Evolutionary conservation across 1,284 basidiomycete genomes (phyloP).

Genomic region (Sanguinoderma infundibulare): DNA sequence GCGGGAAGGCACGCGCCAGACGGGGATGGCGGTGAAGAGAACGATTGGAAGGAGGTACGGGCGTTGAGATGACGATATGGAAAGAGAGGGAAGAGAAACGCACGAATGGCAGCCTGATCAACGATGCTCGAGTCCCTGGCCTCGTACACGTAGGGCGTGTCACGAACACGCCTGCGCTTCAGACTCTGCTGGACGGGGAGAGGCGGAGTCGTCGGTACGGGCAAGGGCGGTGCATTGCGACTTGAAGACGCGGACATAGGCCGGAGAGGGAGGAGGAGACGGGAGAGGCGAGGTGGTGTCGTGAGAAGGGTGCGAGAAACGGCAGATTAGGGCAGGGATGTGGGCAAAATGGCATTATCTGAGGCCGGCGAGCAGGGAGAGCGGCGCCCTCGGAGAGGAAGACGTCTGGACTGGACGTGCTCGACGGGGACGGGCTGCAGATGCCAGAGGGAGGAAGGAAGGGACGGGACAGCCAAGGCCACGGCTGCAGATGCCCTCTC

Average conservation of each 20-base stretch:
- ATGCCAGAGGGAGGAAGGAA: slow-evolving; percentile 14
- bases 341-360: slow-evolving; percentile 49
- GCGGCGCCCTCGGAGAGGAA: slow-evolving; percentile 18
- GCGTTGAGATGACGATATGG: slow-evolving; percentile 7
- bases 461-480: slow-evolving; percentile 7
- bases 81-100: slow-evolving; percentile 28
- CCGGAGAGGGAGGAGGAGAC: slow-evolving; percentile 24
- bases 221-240: slow-evolving; percentile 39
- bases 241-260: slow-evolving; percentile 40
- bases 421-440: slow-evolving; percentile 19
- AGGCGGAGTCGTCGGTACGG: slow-evolving; percentile 40
- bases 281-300: slow-evolving; percentile 16
- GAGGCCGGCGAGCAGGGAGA: slow-evolving; percentile 23
- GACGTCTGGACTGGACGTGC: slow-evolving; percentile 13
- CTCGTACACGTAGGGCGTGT: slow-evolving; percentile 21
- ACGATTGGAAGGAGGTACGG: slow-evolving; percentile 7
- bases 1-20: slow-evolving; percentile 4
- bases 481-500: no score
- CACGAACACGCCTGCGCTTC: slow-evolving; percentile 33
- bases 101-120: slow-evolving; percentile 47
- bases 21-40: slow-evolving; percentile 4
- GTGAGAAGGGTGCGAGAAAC: slow-evolving; percentile 9
- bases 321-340: slow-evolving; percentile 22
- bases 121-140: slow-evolving; percentile 37
- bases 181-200: slow-evolving; percentile 29